These are phyloP conservation scores for Oidium heveae DNA, from an alignment of 2,329 filamentous ascomycete genomes.

Conservation along the genomic window DNA sequence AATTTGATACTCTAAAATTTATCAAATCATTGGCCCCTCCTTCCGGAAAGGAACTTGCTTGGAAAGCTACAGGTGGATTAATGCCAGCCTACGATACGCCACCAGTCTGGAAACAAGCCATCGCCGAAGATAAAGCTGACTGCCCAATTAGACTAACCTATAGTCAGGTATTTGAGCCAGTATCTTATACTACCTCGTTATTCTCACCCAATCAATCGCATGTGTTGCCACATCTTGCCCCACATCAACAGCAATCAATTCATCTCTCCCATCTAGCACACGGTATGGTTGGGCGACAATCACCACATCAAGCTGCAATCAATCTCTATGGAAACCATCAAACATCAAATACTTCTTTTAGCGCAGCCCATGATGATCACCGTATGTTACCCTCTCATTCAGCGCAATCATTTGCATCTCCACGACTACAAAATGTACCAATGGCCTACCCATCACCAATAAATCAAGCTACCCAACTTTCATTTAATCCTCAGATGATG, in stretches of 20 bases:
- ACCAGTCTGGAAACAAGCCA: conserved; percentile 52
- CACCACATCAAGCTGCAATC: conserved; percentile 40
- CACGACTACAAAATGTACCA: conserved; percentile 45
- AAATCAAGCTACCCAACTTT: conserved; percentile 42
- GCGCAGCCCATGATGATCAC: conserved; percentile 44
- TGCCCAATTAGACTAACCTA: conserved; percentile 46
- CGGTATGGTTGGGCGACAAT: conserved; percentile 25
- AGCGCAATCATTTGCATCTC: conserved; percentile 64
- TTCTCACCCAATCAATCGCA: conserved; percentile 43
- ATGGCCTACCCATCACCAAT: conserved; percentile 50
- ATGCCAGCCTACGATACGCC: conserved; percentile 62
- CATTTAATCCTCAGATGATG: conserved; percentile 47
- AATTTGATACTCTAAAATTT: conserved; percentile 36
- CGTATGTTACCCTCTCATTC: conserved; percentile 75
- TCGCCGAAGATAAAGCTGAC: conserved; percentile 45
- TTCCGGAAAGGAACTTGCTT: conserved; percentile 26
- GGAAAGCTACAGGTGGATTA: conserved; percentile 57
- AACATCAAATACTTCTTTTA: conserved; percentile 37
- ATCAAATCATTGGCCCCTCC: conserved; percentile 28
- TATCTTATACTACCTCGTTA: conserved; percentile 27
- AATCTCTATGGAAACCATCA: conserved; percentile 47
- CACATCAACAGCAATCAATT: conserved; percentile 62
- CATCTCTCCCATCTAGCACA: conserved; percentile 56
- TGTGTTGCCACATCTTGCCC: conserved; percentile 46
- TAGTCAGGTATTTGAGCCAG: conserved; percentile 52